These are phyloP conservation scores for Pythium guiyangense DNA, from an alignment of 352 stramenopile species.

Conservation along the genomic window DNA sequence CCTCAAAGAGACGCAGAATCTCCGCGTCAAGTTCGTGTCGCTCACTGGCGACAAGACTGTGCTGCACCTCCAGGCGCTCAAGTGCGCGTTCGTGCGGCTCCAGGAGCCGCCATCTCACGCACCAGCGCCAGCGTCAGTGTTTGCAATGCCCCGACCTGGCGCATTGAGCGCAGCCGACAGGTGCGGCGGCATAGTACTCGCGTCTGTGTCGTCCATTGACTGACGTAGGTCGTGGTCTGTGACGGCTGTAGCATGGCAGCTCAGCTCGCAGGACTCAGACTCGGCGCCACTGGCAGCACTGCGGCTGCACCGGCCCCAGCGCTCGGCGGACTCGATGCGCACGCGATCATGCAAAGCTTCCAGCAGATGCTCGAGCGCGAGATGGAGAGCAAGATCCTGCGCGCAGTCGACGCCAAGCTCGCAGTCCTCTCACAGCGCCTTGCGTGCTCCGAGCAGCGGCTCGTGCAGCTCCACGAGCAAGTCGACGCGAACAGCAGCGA, in stretches of 20 bases:
- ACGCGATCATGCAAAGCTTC: constrained; percentile 38
- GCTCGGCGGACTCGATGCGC: constrained; percentile 22
- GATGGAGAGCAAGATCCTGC: constrained; percentile 63
- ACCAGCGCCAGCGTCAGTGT: neutral
- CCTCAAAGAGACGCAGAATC: constrained; percentile 41
- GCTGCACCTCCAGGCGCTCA: constrained; percentile 34
- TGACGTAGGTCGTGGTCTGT: neutral
- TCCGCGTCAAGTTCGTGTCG: constrained; percentile 74
- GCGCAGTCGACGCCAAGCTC: constrained; percentile 56
- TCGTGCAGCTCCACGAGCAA: constrained; percentile 60
- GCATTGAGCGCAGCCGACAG: neutral
- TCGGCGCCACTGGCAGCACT: neutral
- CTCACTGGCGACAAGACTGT: constrained; percentile 50
- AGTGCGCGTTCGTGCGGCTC: constrained; percentile 32
- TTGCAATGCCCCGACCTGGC: neutral
- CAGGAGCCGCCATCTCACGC: constrained; percentile 12
- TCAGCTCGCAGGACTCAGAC: constrained; percentile 6
- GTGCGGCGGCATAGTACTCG: neutral
- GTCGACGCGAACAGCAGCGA: constrained; percentile 30
- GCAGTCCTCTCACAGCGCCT: constrained; percentile 47
- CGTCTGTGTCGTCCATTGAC: too few species aligned
- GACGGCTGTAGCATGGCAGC: neutral
- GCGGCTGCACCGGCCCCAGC: constrained; percentile 1
- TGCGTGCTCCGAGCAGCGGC: constrained; percentile 54
- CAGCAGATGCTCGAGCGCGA: constrained; percentile 63